A percentile compares a stretch with the other conserved stretches of the same genome.
Conservation (phyloP, 352 stramenopile species). For the Phytophthora europaea region DNA sequence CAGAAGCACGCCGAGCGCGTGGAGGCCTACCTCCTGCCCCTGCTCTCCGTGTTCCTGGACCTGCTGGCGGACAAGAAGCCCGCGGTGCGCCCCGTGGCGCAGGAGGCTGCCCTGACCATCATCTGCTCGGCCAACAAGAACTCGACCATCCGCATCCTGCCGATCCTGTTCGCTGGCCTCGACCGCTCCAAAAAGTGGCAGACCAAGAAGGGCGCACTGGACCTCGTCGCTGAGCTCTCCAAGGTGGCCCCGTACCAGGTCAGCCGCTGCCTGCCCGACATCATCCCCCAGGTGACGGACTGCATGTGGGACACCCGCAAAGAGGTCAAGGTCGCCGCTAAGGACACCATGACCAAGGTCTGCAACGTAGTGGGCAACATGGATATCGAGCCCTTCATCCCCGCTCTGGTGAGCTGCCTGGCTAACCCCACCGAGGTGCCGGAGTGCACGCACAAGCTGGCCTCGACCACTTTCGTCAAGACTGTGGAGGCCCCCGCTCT, state of each 20-base stretch:
- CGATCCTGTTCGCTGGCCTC: conserved; percentile 92
- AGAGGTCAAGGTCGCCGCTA: conserved; percentile 97
- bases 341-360: conserved; percentile 95
- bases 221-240: conserved; percentile 94
- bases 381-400: conserved; percentile 99
- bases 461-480: conserved; percentile 99
- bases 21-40: conserved; percentile 80
- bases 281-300: conserved; percentile 98
- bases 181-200: conserved; percentile 96
- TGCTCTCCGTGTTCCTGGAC: conserved; percentile 79
- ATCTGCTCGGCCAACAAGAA: conserved; percentile 90
- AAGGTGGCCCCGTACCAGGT: conserved; percentile 96
- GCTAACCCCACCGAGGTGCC: conserved; percentile 97
- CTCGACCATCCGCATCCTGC: conserved; percentile 88
- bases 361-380: conserved; percentile 98
- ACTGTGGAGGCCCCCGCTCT: conserved; percentile 97
- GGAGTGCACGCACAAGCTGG: conserved; percentile 99
- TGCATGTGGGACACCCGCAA: conserved; percentile 99
- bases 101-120: conserved; percentile 86
- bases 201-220: conserved; percentile 96
- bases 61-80: conserved; percentile 90
- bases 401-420: conserved; percentile 97
- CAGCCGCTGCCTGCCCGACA: conserved; percentile 95
- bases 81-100: conserved; percentile 65
- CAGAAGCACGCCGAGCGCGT: conserved; percentile 87